Conservation (phyloP, 139 green algal species). For the Spirogloea muscicola region DNA sequence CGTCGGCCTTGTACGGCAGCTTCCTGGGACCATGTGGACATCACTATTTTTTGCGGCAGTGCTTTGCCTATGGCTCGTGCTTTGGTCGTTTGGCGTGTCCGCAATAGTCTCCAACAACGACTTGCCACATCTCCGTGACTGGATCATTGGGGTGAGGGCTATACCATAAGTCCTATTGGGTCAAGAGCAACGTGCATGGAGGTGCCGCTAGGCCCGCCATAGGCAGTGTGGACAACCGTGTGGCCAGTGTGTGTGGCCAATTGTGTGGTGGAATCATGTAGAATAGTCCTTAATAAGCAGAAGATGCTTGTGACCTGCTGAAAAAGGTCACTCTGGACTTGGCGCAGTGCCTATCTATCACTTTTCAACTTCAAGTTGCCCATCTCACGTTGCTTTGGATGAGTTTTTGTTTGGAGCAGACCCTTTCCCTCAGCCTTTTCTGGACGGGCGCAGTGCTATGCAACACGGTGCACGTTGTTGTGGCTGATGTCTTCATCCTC, state of each 20-base stretch:
- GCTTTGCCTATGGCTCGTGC: slow-evolving; percentile 13
- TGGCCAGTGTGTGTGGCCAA: too few species aligned
- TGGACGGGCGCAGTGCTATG: slow-evolving; percentile 37
- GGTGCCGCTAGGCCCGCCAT: too few species aligned
- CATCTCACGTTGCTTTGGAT: too few species aligned
- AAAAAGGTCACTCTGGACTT: too few species aligned
- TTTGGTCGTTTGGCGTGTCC: slow-evolving; percentile 32
- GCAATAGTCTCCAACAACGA: slow-evolving; percentile 5
- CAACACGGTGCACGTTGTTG: slow-evolving; percentile 34
- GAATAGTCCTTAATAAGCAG: too few species aligned
- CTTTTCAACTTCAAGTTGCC: too few species aligned
- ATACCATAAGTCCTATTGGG: too few species aligned
- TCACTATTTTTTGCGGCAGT: background rate
- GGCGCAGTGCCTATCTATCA: too few species aligned
- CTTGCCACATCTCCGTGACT: background rate
- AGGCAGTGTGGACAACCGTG: too few species aligned
- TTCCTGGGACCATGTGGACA: background rate
- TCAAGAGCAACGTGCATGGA: too few species aligned
- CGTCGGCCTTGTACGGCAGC: background rate
- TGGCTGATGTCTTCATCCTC: slow-evolving; percentile 12
- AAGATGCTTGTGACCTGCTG: too few species aligned
- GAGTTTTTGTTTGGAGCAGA: slow-evolving; percentile 5
- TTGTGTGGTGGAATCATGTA: too few species aligned
- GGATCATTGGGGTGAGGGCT: background rate
- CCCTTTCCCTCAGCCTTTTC: slow-evolving; percentile 30